phyloP scores from a whole-genome alignment of 176 grass and related monocot genomes.

The Canna indica region DNA sequence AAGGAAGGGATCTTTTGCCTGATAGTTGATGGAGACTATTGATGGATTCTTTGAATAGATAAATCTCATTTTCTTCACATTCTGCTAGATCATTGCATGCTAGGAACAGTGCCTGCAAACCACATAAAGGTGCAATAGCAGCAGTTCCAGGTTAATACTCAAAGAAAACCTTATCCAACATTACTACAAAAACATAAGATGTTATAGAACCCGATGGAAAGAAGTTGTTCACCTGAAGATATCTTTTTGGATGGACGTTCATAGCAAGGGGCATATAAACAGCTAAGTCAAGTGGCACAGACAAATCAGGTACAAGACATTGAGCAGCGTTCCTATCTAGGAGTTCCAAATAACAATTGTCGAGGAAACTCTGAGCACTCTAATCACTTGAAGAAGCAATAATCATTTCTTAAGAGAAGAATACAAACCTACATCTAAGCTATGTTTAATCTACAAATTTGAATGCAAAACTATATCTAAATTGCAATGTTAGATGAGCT shows the following conservation, averaged over 20 bases:
- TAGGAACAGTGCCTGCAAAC: constrained; percentile 57
- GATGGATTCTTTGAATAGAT: constrained; percentile 43
- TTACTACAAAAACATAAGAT: constrained; percentile 2
- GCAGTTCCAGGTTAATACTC: background rate
- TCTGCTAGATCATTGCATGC: constrained; percentile 61
- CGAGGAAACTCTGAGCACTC: constrained; percentile 76
- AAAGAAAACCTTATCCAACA: background rate
- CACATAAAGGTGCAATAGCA: background rate
- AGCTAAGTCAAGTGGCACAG: constrained; percentile 57
- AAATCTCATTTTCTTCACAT: constrained; percentile 34
- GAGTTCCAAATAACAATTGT: constrained; percentile 58
- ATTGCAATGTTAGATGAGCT: constrained; percentile 15
- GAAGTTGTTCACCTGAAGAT: constrained; percentile 51
- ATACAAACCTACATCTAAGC: too few species aligned
- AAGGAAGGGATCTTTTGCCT: constrained; percentile 26
- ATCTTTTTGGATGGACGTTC: constrained; percentile 73
- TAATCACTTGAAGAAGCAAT: constrained; percentile 55
- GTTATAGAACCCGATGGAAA: background rate
- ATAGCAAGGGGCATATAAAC: constrained; percentile 75
- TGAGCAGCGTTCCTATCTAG: constrained; percentile 50
- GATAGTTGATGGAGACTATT: constrained; percentile 44
- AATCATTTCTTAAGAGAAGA: constrained; percentile 30
- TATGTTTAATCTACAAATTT: too few species aligned
- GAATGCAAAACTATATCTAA: background rate
- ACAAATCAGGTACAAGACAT: constrained; percentile 50